A percentile compares a stretch with the other conserved stretches of the same genome.
These are phyloP conservation scores for Nannizziopsis barbatae DNA, from an alignment of 2,329 filamentous ascomycete genomes.

Conservation along the genomic window DNA sequence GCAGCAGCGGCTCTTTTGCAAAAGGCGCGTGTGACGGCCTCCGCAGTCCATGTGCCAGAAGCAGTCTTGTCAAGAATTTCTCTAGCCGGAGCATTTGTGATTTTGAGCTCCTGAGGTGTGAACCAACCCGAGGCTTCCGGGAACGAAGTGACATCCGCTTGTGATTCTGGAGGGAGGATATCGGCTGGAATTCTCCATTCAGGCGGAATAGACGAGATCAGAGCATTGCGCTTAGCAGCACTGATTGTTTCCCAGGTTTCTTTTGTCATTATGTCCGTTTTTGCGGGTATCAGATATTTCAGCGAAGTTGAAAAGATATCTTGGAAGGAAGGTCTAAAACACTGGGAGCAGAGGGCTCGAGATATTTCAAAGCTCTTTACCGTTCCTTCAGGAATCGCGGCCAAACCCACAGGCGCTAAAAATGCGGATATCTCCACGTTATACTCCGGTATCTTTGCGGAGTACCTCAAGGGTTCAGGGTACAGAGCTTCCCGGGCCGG, in stretches of 20 bases:
- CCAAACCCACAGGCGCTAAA: not conserved
- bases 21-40: constrained; percentile 24
- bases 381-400: not conserved
- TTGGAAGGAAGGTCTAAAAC: too few species aligned
- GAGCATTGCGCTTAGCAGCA: constrained; percentile 30
- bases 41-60: constrained; percentile 16
- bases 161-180: constrained; percentile 13
- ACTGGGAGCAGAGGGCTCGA: too few species aligned
- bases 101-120: constrained; percentile 13
- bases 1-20: constrained; percentile 32
- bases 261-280: constrained; percentile 3
- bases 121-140: constrained; percentile 16
- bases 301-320: not conserved
- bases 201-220: constrained; percentile 29
- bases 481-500: too few species aligned
- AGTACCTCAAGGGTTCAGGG: not conserved
- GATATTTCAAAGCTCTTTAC: not conserved
- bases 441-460: not conserved
- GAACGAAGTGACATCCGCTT: constrained; percentile 14
- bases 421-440: not conserved
- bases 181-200: constrained; percentile 29
- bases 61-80: constrained; percentile 14
- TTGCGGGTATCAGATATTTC: not conserved
- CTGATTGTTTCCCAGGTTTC: constrained; percentile 25
- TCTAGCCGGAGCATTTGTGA: constrained; percentile 12